Conservation (phyloP, 345 rosid species). For the Acer yangbiense region DNA sequence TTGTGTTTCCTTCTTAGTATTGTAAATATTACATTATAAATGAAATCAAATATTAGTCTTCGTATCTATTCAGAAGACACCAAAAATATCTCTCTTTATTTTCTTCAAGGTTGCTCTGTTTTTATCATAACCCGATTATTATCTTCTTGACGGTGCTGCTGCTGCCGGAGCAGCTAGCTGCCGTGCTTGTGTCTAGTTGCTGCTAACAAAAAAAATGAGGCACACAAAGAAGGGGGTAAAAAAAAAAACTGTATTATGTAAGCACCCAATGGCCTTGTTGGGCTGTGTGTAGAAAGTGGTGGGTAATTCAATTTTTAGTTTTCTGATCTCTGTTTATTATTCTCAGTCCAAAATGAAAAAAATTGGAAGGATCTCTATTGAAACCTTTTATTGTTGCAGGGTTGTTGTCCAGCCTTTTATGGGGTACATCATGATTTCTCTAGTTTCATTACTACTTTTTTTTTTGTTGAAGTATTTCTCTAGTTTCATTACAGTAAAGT, state of each 20-base stretch:
- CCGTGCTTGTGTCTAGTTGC: slow-evolving; percentile 21
- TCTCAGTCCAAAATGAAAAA: neutral
- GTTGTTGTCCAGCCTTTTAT: too few species aligned
- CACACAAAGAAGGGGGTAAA: slow-evolving; percentile 1
- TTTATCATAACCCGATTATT: slow-evolving; percentile 14
- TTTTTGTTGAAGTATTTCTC: too few species aligned
- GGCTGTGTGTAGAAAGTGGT: slow-evolving; percentile 19
- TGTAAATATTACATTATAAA: too few species aligned
- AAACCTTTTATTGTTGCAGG: neutral
- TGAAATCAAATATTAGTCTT: too few species aligned
- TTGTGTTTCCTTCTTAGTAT: too few species aligned
- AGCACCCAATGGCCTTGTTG: slow-evolving; percentile 11
- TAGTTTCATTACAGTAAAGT: too few species aligned
- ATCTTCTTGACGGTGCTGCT: slow-evolving; percentile 24
- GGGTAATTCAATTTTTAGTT: slow-evolving; percentile 16
- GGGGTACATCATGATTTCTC: too few species aligned
- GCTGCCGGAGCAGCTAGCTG: neutral
- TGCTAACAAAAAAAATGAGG: slow-evolving; percentile 30
- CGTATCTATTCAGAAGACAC: too few species aligned
- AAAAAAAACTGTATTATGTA: slow-evolving; percentile 6
- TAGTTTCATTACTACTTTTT: too few species aligned
- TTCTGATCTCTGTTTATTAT: slow-evolving; percentile 1
- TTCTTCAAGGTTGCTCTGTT: too few species aligned
- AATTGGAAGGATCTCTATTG: neutral
- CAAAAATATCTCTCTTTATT: too few species aligned